Evolutionary conservation across 345 rosid genomes (phyloP).

Genomic region (Ricinus communis): DNA sequence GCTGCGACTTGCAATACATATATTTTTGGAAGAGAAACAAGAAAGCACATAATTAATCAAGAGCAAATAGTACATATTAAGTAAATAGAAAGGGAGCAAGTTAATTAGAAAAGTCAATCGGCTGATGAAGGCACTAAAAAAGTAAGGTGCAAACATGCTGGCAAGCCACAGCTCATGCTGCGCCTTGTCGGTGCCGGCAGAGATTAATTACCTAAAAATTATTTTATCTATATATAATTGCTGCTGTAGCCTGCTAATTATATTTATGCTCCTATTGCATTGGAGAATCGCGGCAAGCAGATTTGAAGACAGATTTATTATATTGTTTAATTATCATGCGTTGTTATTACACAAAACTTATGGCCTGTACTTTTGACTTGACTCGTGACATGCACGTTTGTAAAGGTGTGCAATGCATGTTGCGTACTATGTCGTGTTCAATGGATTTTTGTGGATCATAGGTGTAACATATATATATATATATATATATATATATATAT

Average conservation of each 20-base stretch:
- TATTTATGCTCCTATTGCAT: background rate
- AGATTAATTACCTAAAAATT: background rate
- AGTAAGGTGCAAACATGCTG: background rate
- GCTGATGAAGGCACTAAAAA: too few relatives aligned
- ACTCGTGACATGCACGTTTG: background rate
- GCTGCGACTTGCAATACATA: background rate
- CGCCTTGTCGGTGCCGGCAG: background rate
- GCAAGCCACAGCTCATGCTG: background rate
- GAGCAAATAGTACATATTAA: too few relatives aligned
- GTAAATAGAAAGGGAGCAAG: too few relatives aligned
- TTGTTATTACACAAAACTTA: background rate
- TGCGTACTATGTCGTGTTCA: background rate
- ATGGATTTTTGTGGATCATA: background rate
- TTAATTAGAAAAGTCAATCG: too few relatives aligned
- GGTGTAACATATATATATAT: too few relatives aligned
- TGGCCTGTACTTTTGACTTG: background rate
- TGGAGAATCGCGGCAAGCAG: background rate
- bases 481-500: too few relatives aligned
- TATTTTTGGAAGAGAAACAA: background rate
- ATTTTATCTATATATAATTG: background rate
- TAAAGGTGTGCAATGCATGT: slow-evolving; percentile 5
- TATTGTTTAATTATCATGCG: background rate
- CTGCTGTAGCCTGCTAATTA: too few relatives aligned
- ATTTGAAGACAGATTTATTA: background rate
- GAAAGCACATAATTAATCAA: background rate